Evolutionary conservation across 2,329 filamentous ascomycete genomes (phyloP), one percentile per base, ranked within the genome.

Genomic region (Arthroderma uncinatum): DNA sequence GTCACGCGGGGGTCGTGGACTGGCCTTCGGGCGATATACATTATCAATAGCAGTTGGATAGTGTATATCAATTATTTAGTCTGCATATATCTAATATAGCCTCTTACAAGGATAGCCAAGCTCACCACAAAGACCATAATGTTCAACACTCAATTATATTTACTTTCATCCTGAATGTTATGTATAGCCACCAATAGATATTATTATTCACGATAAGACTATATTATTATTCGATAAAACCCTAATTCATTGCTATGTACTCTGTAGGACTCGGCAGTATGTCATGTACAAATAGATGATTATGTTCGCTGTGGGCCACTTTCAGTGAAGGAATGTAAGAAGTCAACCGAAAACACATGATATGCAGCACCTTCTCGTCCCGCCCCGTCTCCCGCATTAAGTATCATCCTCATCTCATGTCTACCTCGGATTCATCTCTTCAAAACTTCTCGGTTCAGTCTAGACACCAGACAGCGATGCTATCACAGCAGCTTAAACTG

Each of bases 401-500:
- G 10, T 30, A 12, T 12, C 25, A 33, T 50, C 47, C 21, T 23
- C 10, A 25, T 47, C 25, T 10, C 7, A 16, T 12, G n/a, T 12
- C 8, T 8, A 6, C 25, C 1, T 19, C 12, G 10, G 23, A 33
- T 14, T 21, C 48, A 52, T 23, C 34, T 12, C 25, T 34, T 37
- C 39, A 37, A 19, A 8, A 2, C 10, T 12, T 40, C n/a, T 19
- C 21, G 0, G 16, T 30, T 14, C 28, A 25, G 39, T 9, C 7
- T 25, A 19, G 21, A 25, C 10, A 5, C 2, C 21, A 9, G 21
- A 14, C 8, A 6, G 10, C 23, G 1, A 14, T 23, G 40, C 40
- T 47, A 47, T 28, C 8, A 12, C 10, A 47, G 19, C 25, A 33
- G 42, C 50, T 59, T 64, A 73, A 59, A 66, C 65, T 39, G 55